Conservation (phyloP, 2,329 filamentous ascomycete genomes). For the Lachnellula hyalina region DNA sequence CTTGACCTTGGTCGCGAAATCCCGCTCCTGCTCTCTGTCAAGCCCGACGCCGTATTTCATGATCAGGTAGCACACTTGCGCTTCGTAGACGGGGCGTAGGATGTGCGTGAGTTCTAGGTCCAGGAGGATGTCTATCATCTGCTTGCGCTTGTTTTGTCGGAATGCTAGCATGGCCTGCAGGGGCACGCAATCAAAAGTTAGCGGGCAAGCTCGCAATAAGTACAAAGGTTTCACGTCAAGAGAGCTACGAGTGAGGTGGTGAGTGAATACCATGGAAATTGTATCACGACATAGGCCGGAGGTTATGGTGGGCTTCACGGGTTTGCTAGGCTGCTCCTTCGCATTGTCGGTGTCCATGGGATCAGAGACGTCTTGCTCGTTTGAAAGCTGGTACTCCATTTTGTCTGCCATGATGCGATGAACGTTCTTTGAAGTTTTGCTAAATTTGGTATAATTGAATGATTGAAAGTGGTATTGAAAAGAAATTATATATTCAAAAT, state of each 20-base stretch:
- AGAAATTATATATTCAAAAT: too few relatives aligned
- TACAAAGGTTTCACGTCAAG: neutral
- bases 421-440: too few relatives aligned
- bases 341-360: neutral
- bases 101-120: neutral
- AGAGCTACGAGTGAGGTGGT: neutral
- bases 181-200: too few relatives aligned
- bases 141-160: neutral
- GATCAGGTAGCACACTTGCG: neutral
- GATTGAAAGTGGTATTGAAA: too few relatives aligned
- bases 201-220: too few relatives aligned
- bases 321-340: neutral
- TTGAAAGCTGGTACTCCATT: too few relatives aligned
- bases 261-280: neutral
- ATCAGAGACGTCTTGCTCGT: neutral
- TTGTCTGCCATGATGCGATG: too few relatives aligned
- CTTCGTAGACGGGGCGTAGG: neutral
- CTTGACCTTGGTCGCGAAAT: neutral
- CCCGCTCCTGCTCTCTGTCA: neutral
- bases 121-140: neutral
- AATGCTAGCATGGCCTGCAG: neutral
- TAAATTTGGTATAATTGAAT: too few relatives aligned
- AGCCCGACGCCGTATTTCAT: neutral
- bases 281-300: neutral
- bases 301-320: neutral